Evolutionary conservation across 2,329 filamentous ascomycete species (phyloP).

Genomic region (Daldinia sp.): DNA sequence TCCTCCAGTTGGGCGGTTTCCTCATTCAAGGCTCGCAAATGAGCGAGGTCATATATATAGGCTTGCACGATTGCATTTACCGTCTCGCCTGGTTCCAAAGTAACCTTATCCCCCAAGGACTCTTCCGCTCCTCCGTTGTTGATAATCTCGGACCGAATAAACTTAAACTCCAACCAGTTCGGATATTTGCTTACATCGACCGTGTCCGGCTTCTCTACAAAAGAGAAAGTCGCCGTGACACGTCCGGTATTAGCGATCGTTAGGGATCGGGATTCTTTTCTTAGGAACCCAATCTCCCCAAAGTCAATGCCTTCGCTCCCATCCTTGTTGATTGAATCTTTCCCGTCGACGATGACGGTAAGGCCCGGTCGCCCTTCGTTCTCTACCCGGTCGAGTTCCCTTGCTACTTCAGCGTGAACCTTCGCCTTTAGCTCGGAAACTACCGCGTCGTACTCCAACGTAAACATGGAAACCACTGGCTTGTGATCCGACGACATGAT

Average conservation of each 20-base stretch:
- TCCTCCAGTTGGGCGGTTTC: slow-evolving; percentile 76
- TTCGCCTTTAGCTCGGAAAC: slow-evolving; percentile 84
- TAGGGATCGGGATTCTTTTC: slow-evolving; percentile 70
- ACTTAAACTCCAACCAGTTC: slow-evolving; percentile 44
- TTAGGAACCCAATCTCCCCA: slow-evolving; percentile 75
- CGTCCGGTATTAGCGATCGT: slow-evolving; percentile 94
- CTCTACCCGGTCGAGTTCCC: slow-evolving; percentile 87
- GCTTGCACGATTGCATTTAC: slow-evolving; percentile 73
- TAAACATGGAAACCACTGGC: slow-evolving; percentile 84
- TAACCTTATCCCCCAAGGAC: slow-evolving; percentile 61
- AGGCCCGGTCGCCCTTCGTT: slow-evolving; percentile 87
- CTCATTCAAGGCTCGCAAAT: slow-evolving; percentile 76
- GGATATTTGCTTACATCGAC: slow-evolving; percentile 47
- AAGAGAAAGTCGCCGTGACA: slow-evolving; percentile 79
- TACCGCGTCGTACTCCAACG: slow-evolving; percentile 84
- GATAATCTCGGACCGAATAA: slow-evolving; percentile 25
- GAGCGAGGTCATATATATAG: slow-evolving; percentile 68
- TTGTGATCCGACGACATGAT: slow-evolving; percentile 96
- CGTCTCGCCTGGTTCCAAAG: slow-evolving; percentile 85
- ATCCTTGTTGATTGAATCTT: slow-evolving; percentile 49
- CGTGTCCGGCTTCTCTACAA: slow-evolving; percentile 74
- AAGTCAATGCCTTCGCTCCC: slow-evolving; percentile 75
- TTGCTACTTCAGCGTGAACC: slow-evolving; percentile 85
- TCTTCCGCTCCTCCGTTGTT: slow-evolving; percentile 38
- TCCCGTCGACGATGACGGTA: slow-evolving; percentile 79